Percentiles rank a stretch among this genome's conserved stretches.
Conservation (phyloP, 176 grass and related monocot genomes). For the Eleusine coracana region DNA sequence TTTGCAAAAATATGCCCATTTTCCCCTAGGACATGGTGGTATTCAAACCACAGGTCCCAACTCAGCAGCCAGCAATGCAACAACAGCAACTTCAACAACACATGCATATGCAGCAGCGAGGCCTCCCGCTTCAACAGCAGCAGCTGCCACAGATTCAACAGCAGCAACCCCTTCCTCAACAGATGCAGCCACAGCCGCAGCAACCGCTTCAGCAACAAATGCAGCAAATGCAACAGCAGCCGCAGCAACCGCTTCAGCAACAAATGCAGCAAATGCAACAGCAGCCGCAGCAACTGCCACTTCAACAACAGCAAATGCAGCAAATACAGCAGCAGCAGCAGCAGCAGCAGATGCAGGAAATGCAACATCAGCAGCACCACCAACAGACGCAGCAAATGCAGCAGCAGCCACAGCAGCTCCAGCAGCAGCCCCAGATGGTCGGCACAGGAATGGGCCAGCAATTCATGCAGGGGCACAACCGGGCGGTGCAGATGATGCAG, state of each 20-base stretch:
- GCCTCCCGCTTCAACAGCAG: slow-evolving; percentile 45
- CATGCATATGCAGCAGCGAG: slow-evolving; percentile 60
- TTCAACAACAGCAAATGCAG: slow-evolving; percentile 32
- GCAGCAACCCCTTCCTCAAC: slow-evolving; percentile 31
- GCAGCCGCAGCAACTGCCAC: slow-evolving; percentile 24
- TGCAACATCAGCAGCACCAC: slow-evolving; percentile 50
- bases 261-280: slow-evolving; percentile 45
- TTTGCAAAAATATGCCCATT: slow-evolving; percentile 2
- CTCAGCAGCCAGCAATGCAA: slow-evolving; percentile 62
- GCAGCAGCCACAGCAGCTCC: slow-evolving; percentile 17
- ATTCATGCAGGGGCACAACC: slow-evolving; percentile 65
- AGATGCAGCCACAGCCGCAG: slow-evolving; percentile 21
- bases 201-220: slow-evolving; percentile 29
- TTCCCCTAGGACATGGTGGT: slow-evolving; percentile 84
- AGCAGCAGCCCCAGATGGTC: slow-evolving; percentile 59
- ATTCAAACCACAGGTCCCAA: slow-evolving; percentile 96
- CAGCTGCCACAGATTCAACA: slow-evolving; percentile 44
- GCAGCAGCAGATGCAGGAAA: slow-evolving; percentile 39
- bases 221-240: slow-evolving; percentile 41
- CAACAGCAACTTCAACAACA: slow-evolving; percentile 53
- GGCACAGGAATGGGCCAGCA: slow-evolving; percentile 66
- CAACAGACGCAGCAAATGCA: slow-evolving; percentile 33
- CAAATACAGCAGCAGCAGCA: slow-evolving; percentile 42
- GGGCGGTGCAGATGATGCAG: slow-evolving; percentile 77
- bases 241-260: slow-evolving; percentile 36